Base-by-base conservation (phyloP, 2,329 filamentous ascomycete genomes). In the Mycosphaerella arachidis region DNA sequence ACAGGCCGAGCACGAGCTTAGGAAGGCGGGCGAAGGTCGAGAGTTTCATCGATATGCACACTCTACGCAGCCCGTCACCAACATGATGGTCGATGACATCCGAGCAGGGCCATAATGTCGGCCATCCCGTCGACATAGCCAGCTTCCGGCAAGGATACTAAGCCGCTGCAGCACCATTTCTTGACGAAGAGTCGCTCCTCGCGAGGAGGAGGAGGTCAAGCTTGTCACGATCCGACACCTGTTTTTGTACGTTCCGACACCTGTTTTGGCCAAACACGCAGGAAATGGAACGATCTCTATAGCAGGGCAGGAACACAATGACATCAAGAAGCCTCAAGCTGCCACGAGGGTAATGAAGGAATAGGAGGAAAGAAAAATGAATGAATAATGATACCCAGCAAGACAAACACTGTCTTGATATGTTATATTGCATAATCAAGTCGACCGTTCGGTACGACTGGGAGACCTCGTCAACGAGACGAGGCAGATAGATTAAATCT, bases 11-110 rank as follows among this genome's bases (percentile, higher is more conserved):
- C 29, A 52, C 33, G 40, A 57, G 35, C 52, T 18, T 52, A 35
- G 50, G 50, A 0, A 10, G 27, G n/a, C 53, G 12, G 16, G 43
- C 61, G 9, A 62, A 61, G 33, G 37, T 60, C 1, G 59, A 63
- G 48, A 62, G 57, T 29, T 67, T 63, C 46, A 67, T 67, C 52
- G 59, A 65, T 50, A 65, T 65, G 63, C 40, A 43, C 9, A 43
- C 40, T 4, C 16, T 43, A 43, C 40, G 12, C 4, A 43, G 40
- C 18, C 40, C 18, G 13, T 43, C 40, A 16, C 13, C 40, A 18
- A 3, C 13, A 43, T 43, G 40, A 43, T 43, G 12, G 12, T 35
- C 31, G 1, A 35, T 1, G 24, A 24, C 24, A 24, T 24, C 24
- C 24, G 24, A 24, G 1, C 24, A 24, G 1, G 24, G 24, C 24